Evolutionary conservation across 2,329 filamentous ascomycete genomes (phyloP).

Genomic region (Penicillium thymicola): DNA sequence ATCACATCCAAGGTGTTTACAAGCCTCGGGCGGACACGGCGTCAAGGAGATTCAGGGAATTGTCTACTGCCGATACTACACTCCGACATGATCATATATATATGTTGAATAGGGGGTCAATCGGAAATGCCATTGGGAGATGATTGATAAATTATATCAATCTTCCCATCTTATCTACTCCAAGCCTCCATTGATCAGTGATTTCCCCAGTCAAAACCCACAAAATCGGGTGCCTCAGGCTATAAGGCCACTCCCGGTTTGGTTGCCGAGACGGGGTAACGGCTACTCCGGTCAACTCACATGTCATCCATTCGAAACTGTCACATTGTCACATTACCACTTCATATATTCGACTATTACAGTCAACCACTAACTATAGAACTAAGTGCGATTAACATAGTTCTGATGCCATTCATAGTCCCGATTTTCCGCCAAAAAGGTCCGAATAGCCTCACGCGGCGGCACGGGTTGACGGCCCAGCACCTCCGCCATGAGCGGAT

Average conservation of each 20-base stretch:
- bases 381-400: slow-evolving; percentile 29
- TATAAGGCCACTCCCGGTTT: slow-evolving; percentile 12
- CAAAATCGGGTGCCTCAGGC: slow-evolving; percentile 10
- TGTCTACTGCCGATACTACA: slow-evolving; percentile 8
- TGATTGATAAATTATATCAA: background rate
- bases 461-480: slow-evolving; percentile 44
- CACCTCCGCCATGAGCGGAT: slow-evolving; percentile 43
- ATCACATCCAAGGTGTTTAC: slow-evolving; percentile 34
- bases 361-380: background rate
- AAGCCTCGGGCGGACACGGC: slow-evolving; percentile 41
- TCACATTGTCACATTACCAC: background rate
- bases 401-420: slow-evolving; percentile 49
- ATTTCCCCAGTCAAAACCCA: background rate
- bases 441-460: slow-evolving; percentile 36
- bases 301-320: background rate
- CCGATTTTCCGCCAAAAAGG: slow-evolving; percentile 28
- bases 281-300: background rate
- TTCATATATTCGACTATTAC: background rate
- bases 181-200: background rate
- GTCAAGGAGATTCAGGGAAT: slow-evolving; percentile 2
- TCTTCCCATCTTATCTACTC: background rate
- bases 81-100: background rate
- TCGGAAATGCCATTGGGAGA: background rate
- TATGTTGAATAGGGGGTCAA: background rate
- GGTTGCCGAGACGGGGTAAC: slow-evolving; percentile 16